Evolutionary conservation across 2,329 filamentous ascomycete species (phyloP), one percentile per base, ranked within the genome.

Genomic region (Microcyclospora pomicola): DNA sequence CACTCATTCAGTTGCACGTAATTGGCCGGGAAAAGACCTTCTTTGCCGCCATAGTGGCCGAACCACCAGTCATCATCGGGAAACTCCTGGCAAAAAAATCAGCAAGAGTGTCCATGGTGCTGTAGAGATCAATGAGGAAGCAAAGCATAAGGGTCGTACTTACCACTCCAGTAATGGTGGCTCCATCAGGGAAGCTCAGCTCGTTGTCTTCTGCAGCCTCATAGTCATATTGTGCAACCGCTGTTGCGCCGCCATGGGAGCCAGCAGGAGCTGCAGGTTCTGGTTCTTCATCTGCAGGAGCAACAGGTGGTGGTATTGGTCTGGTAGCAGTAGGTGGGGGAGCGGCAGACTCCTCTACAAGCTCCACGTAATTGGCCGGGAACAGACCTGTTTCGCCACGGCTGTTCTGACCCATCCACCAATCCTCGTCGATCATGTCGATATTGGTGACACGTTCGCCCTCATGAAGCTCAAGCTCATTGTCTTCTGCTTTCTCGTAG

Each of bases 51-150:
- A 60, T 81, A 92, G 53, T 82, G 77, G 41, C 91, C 91, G 52
- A 88, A 82, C 91, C 91, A 98, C 91, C 91, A 98, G 58, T 98
- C 91, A 48, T 96, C 88, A 53, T 96, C 91, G 2, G 91, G 91
- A 62, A 96, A 96, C 66, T 95, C 84, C 78, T 82, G 50, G 14
- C 31, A 34, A 32, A 39, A 15, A 9, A 32, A 32, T 56, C 50
- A 64, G 59, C 34, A 42, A 16, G 27, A 14, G 2, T 16, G 9
- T 12, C n/a, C 12, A 35, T 30, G 13, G 11, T 32, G 15, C 15
- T 5, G n/a, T n/a, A 4, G 7, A 31, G 11, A 31, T 4, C 6
- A n/a, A 31, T 31, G 9, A n/a, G 5, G 12, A n/a, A n/a, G 9
- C 12, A 31, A 31, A 31, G 14, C 12, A 31, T 31, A 31, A 27